Conservation (phyloP, 2,329 filamentous ascomycete species). For the Cladosporium phlei region DNA sequence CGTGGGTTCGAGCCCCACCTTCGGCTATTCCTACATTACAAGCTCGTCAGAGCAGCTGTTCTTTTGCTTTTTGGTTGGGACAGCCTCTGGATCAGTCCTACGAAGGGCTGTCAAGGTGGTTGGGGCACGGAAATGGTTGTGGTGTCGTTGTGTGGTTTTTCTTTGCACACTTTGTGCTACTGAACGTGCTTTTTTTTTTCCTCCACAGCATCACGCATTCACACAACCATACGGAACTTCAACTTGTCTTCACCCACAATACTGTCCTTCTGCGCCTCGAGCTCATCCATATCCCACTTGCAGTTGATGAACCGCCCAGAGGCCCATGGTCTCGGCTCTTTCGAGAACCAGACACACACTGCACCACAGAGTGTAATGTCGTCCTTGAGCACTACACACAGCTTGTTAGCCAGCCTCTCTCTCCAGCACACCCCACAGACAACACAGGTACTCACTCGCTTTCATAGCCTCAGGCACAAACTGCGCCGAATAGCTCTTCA, state of each 20-base stretch:
- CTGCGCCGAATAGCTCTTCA: constrained; percentile 10
- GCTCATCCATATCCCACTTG: constrained; percentile 17
- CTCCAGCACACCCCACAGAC: neutral
- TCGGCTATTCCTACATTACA: constrained; percentile 22
- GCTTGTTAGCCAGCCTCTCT: neutral
- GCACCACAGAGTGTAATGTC: constrained; percentile 17
- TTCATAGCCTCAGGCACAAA: constrained; percentile 7
- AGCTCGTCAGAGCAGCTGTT: constrained; percentile 3
- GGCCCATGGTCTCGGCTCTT: constrained; percentile 14
- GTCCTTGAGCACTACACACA: constrained; percentile 12
- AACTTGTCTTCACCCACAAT: constrained; percentile 16
- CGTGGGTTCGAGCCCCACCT: constrained; percentile 24
- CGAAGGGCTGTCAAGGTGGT: too few species aligned
- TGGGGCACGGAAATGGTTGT: too few species aligned
- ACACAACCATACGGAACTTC: constrained; percentile 16
- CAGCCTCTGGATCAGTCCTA: too few species aligned
- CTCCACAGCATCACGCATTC: too few species aligned
- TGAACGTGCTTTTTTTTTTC: too few species aligned
- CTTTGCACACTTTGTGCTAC: neutral
- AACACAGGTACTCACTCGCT: neutral
- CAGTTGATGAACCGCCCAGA: constrained; percentile 14
- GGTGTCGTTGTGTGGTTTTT: too few species aligned
- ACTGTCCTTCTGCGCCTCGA: constrained; percentile 14
- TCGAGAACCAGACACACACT: constrained; percentile 17
- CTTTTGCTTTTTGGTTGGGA: neutral